phyloP scores from a whole-genome alignment of 2,329 filamentous ascomycete genomes.

The Colletotrichum shisoi region DNA sequence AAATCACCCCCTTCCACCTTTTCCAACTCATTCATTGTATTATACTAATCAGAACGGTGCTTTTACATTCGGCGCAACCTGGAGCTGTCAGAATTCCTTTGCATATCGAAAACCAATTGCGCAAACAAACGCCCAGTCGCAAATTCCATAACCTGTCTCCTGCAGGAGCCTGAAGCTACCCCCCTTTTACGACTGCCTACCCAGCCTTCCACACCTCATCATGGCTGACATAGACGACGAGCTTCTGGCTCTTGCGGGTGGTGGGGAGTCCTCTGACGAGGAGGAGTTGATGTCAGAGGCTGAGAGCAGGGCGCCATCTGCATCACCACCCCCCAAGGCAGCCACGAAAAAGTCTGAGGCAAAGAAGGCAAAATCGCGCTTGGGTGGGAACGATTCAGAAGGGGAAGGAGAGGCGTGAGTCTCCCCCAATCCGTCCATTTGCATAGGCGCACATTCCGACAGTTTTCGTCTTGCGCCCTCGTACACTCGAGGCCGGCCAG shows the following conservation, averaged over 20 bases:
- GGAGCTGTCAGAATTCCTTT: not conserved
- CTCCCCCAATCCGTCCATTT: slow-evolving; percentile 26
- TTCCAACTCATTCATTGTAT: too few species aligned
- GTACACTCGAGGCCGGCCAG: not conserved
- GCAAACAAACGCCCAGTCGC: slow-evolving; percentile 5
- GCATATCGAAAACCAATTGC: slow-evolving; percentile 7
- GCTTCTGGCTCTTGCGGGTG: slow-evolving; percentile 89
- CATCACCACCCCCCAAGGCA: slow-evolving; percentile 57
- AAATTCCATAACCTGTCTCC: slow-evolving; percentile 8
- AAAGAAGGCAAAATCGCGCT: slow-evolving; percentile 61
- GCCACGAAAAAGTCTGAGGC: slow-evolving; percentile 48
- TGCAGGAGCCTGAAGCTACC: not conserved
- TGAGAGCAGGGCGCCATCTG: slow-evolving; percentile 63
- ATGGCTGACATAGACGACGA: slow-evolving; percentile 95
- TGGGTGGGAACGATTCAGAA: slow-evolving; percentile 70
- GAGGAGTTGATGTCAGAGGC: slow-evolving; percentile 63
- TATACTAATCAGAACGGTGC: not conserved
- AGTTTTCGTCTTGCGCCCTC: not conserved
- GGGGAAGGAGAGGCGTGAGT: slow-evolving; percentile 88
- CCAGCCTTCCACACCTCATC: slow-evolving; percentile 42
- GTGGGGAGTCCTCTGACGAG: slow-evolving; percentile 69
- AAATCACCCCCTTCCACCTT: slow-evolving; percentile 5
- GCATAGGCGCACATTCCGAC: not conserved
- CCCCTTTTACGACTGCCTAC: slow-evolving; percentile 12
- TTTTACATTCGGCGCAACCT: not conserved